These are phyloP conservation scores for Cytospora paraplurivora DNA, from an alignment of 2,329 filamentous ascomycete species.

Conservation along the genomic window DNA sequence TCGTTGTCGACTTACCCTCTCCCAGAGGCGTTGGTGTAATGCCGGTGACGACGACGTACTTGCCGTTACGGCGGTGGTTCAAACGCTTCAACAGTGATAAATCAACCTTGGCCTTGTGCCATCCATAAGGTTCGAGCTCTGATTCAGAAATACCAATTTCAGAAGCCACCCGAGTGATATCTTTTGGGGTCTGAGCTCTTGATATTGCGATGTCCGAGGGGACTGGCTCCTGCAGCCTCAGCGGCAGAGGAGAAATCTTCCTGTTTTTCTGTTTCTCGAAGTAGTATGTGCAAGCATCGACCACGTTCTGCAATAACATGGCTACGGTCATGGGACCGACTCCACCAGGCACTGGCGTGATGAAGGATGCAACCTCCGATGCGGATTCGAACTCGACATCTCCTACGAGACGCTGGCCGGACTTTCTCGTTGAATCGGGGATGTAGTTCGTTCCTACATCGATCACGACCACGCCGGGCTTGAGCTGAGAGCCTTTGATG, in stretches of 20 bases:
- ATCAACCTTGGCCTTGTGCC: constrained; percentile 95
- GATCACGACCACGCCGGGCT: constrained; percentile 92
- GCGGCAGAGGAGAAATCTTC: constrained; percentile 76
- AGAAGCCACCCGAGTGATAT: constrained; percentile 78
- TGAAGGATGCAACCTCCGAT: constrained; percentile 81
- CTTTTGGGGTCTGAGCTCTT: constrained; percentile 85
- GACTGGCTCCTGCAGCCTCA: constrained; percentile 78
- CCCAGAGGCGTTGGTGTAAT: constrained; percentile 96
- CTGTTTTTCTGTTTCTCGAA: constrained; percentile 83
- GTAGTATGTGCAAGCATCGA: constrained; percentile 78
- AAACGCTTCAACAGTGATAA: constrained; percentile 80
- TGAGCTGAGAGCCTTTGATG: constrained; percentile 94
- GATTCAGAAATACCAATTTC: constrained; percentile 87
- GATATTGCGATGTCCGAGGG: constrained; percentile 97
- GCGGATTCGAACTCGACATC: constrained; percentile 93
- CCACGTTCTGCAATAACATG: constrained; percentile 95
- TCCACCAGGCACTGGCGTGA: constrained; percentile 94
- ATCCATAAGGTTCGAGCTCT: constrained; percentile 91
- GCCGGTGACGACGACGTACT: constrained; percentile 89
- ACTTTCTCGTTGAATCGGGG: constrained; percentile 85
- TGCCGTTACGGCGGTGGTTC: constrained; percentile 82
- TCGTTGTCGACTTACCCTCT: constrained; percentile 98
- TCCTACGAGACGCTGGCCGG: constrained; percentile 86
- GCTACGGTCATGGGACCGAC: constrained; percentile 99
- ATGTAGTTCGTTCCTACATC: constrained; percentile 98